Evolutionary conservation across 176 grass and related monocot species (phyloP), one percentile per base, ranked within the genome.

Genomic region (Avena atlantica): DNA sequence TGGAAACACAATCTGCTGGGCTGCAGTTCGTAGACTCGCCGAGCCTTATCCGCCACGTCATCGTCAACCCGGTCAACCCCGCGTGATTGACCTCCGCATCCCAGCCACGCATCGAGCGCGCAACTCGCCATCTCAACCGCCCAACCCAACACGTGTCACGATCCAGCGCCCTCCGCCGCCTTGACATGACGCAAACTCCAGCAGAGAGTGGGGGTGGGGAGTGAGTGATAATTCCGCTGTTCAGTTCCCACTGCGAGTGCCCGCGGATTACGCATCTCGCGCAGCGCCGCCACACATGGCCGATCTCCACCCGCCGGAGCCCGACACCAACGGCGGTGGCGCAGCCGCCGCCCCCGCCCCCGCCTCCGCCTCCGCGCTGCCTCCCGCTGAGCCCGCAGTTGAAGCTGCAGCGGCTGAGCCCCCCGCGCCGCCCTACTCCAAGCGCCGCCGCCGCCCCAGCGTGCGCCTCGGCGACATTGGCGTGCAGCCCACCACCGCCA

Each of bases 381-480:
- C 49, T 4, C 23, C 67, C 0, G 69, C 10, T 0, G 78, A 84
- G 47, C 48, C 76, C 13, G 89, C 66, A 17, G 72, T 11, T 3
- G 83, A 60, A 7, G 65, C 81, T 4, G 78, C 81, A 0, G 74
- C n/a, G 8, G 59, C 81, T 4, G 29, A 76, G 27, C 23, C 60
- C 55, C 77, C 21, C 53, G 84, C 56, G 1, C 42, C 79, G 58
- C 80, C 89, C 36, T 88, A 86, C 75, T 91, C 94, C 60, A 98
- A 98, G 84, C 89, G 96, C 66, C 91, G 94, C 86, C 96, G 96
- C 86, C 93, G 92, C n/a, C 93, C 92, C 81, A 98, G 89, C 84
- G 91, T 98, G 9, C 96, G 96, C 84, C 96, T 98, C 55, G 91
- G 93, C 47, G 96, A 98, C 82, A 95, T 98, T 53, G 93, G 90